Conservation (phyloP, 2,329 filamentous ascomycete species). For the Cercospora sp. region DNA sequence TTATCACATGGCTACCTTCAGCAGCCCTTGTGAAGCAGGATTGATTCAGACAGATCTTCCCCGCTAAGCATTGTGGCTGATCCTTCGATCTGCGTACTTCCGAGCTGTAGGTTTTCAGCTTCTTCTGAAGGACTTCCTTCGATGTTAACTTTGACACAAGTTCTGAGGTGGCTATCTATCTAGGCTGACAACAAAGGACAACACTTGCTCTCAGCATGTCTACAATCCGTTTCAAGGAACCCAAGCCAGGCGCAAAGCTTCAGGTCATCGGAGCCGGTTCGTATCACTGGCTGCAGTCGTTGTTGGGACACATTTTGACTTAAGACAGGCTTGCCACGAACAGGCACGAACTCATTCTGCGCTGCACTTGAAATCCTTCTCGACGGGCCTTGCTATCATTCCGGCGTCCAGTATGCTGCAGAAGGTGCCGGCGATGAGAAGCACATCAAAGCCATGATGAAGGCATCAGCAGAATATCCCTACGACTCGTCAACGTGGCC, state of each 20-base stretch:
- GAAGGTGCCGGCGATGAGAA: conserved; percentile 8
- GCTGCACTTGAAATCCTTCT: conserved; percentile 19
- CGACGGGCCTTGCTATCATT: conserved; percentile 22
- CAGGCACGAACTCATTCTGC: conserved; percentile 20
- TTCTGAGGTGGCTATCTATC: not conserved
- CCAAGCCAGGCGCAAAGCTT: conserved; percentile 9
- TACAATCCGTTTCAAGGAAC: not conserved
- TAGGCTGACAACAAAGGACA: not conserved
- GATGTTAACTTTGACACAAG: not conserved
- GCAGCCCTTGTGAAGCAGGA: not conserved
- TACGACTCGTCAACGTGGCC: conserved; percentile 2
- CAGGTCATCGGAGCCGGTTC: conserved; percentile 13
- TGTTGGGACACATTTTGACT: not conserved
- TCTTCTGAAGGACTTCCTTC: not conserved
- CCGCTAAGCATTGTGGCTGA: not conserved
- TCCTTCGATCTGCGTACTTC: not conserved
- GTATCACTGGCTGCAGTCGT: not conserved
- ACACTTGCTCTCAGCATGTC: not conserved
- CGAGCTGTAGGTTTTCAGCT: not conserved
- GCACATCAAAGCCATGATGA: conserved; percentile 16
- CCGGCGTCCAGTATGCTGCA: conserved; percentile 17
- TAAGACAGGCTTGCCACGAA: conserved; percentile 15
- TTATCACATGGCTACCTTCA: not conserved
- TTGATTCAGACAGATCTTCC: not conserved
- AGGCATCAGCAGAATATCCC: conserved; percentile 5